These are phyloP conservation scores for Trypanosoma vivax DNA, from an alignment of 208 protist species.

Conservation along the genomic window DNA sequence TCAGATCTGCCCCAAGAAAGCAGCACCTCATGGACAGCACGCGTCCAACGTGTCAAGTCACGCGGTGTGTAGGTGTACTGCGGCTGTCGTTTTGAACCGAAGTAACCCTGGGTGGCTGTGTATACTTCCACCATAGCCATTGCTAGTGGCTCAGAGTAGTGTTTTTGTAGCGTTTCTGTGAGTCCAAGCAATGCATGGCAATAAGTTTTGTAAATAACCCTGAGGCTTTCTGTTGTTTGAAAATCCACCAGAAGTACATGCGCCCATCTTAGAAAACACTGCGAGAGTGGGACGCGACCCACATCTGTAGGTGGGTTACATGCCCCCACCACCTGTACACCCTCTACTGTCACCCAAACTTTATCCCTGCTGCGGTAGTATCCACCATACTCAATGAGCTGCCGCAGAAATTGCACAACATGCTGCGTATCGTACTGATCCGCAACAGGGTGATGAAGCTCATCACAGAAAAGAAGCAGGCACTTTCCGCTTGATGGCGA, in stretches of 20 bases:
- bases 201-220: conserved; percentile 98
- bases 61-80: conserved; percentile 99
- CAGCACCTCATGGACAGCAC: conserved; percentile 95
- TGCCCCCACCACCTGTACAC: conserved; percentile 95
- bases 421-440: conserved; percentile 98
- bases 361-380: conserved; percentile 92
- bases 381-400: conserved; percentile 97
- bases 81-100: conserved; percentile 93
- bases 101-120: conserved; percentile 85
- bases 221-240: conserved; percentile 93
- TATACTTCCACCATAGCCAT: conserved; percentile 97
- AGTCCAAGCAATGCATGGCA: conserved; percentile 92
- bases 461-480: conserved; percentile 99
- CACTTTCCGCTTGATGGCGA: conserved; percentile 86
- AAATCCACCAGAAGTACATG: conserved; percentile 99
- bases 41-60: conserved; percentile 97
- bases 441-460: conserved; percentile 96
- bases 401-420: conserved; percentile 97
- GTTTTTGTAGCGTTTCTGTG: conserved; percentile 39
- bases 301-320: conserved; percentile 99
- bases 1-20: conserved; percentile 58
- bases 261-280: conserved; percentile 96
- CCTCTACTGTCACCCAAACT: conserved; percentile 92
- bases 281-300: conserved; percentile 93
- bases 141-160: conserved; percentile 62